phyloP scores from a whole-genome alignment of 345 rosid species.

The Eucalyptus tenuipes region DNA sequence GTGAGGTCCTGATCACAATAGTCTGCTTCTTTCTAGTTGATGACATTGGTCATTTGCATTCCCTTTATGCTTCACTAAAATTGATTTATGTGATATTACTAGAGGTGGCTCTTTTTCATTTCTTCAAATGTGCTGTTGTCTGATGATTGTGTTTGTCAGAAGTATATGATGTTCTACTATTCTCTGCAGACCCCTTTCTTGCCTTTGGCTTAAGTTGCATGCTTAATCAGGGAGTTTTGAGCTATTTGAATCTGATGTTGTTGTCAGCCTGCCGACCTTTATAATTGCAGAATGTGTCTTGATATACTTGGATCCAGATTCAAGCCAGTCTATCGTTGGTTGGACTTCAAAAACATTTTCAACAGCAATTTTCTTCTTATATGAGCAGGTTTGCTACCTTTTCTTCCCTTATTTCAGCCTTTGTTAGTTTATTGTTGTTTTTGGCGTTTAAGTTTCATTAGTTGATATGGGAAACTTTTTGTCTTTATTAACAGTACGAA shows the following conservation, averaged over 20 bases:
- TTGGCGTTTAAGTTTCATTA: background rate
- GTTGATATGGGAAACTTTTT: background rate
- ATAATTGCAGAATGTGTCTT: constrained; percentile 98
- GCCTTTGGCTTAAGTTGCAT: background rate
- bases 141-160: background rate
- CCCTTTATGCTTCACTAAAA: background rate
- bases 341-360: constrained; percentile 79
- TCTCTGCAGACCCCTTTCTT: background rate
- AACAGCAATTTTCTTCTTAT: constrained; percentile 76
- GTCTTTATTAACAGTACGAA: background rate
- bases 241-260: constrained; percentile 37
- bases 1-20: background rate
- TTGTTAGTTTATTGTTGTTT: background rate
- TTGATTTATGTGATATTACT: background rate
- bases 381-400: constrained; percentile 68
- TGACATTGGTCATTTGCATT: background rate
- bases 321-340: constrained; percentile 59
- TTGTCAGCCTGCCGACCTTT: constrained; percentile 95
- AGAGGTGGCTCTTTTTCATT: background rate
- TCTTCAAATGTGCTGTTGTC: background rate
- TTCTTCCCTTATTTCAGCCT: background rate
- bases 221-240: constrained; percentile 1
- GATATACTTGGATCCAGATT: constrained; percentile 91
- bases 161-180: background rate
- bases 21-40: background rate